Percentiles rank a stretch among this genome's conserved stretches.
phyloP scores from a whole-genome alignment of 257 asterid species.

The Euphrasia confusa region DNA sequence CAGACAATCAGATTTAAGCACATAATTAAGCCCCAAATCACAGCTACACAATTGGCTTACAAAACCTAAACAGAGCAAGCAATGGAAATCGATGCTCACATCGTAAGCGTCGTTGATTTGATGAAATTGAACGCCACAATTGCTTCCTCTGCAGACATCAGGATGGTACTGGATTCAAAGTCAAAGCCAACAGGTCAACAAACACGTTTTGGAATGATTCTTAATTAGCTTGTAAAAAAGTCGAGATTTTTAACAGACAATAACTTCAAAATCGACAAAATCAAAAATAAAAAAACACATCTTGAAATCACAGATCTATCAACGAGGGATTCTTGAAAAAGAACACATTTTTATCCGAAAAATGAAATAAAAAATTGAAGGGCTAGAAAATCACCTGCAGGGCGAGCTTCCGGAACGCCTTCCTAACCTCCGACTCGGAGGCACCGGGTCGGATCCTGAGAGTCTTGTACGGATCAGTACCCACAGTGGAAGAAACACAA shows the following conservation, averaged over 20 bases:
- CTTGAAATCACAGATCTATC: not conserved
- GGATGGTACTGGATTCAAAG: conserved; percentile 71
- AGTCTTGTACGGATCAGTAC: conserved; percentile 58
- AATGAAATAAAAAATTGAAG: not conserved
- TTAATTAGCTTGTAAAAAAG: not conserved
- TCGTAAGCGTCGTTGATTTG: conserved; percentile 73
- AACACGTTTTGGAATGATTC: not conserved
- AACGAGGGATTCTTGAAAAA: not conserved
- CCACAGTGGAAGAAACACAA: conserved; percentile 41
- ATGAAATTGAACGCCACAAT: conserved; percentile 48
- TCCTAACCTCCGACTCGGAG: conserved; percentile 75
- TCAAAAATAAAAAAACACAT: no score
- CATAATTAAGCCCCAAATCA: not conserved
- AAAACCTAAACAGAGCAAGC: not conserved
- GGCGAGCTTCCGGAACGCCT: conserved; percentile 75
- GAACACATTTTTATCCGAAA: not conserved
- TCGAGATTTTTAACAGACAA: no score
- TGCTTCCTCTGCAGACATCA: conserved; percentile 69
- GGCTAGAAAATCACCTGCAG: conserved; percentile 39
- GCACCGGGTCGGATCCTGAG: conserved; percentile 58
- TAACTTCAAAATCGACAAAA: not conserved
- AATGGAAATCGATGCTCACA: conserved; percentile 33
- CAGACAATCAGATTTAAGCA: not conserved
- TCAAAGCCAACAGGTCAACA: not conserved
- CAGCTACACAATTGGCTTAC: not conserved